Conservation (phyloP, 2,329 filamentous ascomycete genomes). For the Penicillium sp. region DNA sequence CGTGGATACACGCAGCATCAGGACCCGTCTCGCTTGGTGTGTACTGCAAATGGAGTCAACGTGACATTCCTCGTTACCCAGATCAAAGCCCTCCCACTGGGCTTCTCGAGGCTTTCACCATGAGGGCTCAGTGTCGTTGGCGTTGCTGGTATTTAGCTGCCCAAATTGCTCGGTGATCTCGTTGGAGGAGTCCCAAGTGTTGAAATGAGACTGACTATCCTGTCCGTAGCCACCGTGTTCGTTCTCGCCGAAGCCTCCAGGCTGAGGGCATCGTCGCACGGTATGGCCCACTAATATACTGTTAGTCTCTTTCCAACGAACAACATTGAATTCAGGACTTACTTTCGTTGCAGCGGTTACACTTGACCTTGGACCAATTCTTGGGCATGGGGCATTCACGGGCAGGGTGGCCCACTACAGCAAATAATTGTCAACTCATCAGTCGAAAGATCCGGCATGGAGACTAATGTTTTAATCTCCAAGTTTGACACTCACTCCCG, state of each 20-base stretch:
- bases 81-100: constrained; percentile 4
- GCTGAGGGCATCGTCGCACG: constrained; percentile 37
- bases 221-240: background rate
- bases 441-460: background rate
- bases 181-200: background rate
- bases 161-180: background rate
- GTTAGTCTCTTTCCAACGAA: constrained; percentile 9
- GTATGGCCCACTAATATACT: constrained; percentile 43
- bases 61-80: background rate
- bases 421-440: constrained; percentile 8
- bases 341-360: constrained; percentile 47
- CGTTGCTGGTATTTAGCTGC: background rate
- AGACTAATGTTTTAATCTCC: no score
- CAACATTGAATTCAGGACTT: constrained; percentile 14
- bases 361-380: constrained; percentile 46
- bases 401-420: constrained; percentile 41
- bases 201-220: background rate
- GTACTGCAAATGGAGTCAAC: background rate
- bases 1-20: background rate
- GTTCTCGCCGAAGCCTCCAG: constrained; percentile 16
- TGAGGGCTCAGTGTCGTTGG: background rate
- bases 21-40: background rate
- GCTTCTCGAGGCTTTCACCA: background rate
- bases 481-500: constrained; percentile 28
- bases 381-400: constrained; percentile 46